These are phyloP conservation scores for Erythrobasidium hasegawianum DNA, from an alignment of 1,284 basidiomycete genomes.

Conservation along the genomic window DNA sequence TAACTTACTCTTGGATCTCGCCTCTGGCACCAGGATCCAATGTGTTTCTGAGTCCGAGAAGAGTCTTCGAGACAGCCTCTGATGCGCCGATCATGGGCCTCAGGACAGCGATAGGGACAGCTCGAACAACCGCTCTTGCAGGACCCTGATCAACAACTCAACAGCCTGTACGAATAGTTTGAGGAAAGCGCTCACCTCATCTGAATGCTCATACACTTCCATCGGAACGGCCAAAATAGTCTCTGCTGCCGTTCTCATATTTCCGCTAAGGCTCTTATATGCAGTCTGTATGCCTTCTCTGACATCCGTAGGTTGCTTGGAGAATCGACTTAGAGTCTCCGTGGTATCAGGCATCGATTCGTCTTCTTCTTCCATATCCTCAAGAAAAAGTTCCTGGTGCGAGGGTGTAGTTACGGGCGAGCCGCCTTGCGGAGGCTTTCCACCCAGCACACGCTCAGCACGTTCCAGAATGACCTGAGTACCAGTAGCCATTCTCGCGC, in stretches of 20 bases:
- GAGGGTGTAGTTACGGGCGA: neutral
- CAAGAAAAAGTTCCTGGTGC: constrained; percentile 8
- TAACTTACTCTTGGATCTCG: constrained; percentile 20
- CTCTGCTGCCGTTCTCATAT: constrained; percentile 88
- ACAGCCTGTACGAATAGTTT: no score
- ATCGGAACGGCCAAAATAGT: constrained; percentile 97
- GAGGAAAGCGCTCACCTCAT: constrained; percentile 78
- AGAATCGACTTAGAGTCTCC: constrained; percentile 76
- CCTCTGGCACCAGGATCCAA: constrained; percentile 44
- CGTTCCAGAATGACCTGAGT: constrained; percentile 96
- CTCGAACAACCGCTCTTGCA: constrained; percentile 84
- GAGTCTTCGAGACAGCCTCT: constrained; percentile 90
- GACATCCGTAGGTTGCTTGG: constrained; percentile 78
- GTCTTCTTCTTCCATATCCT: constrained; percentile 30
- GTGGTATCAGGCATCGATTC: neutral
- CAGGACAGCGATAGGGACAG: constrained; percentile 92
- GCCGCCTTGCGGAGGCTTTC: constrained; percentile 43
- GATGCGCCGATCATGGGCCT: constrained; percentile 95
- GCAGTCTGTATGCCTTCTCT: constrained; percentile 85
- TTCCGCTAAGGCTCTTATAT: constrained; percentile 75
- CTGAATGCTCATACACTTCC: constrained; percentile 93
- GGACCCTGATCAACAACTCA: constrained; percentile 62
- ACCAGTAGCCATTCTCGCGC: constrained; percentile 87
- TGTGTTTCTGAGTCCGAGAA: constrained; percentile 82
- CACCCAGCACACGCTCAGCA: constrained; percentile 86